A percentile compares a stretch with the other conserved stretches of the same genome.
These are phyloP conservation scores for Phytomonas sp. DNA, from an alignment of 208 protist species.

Conservation along the genomic window DNA sequence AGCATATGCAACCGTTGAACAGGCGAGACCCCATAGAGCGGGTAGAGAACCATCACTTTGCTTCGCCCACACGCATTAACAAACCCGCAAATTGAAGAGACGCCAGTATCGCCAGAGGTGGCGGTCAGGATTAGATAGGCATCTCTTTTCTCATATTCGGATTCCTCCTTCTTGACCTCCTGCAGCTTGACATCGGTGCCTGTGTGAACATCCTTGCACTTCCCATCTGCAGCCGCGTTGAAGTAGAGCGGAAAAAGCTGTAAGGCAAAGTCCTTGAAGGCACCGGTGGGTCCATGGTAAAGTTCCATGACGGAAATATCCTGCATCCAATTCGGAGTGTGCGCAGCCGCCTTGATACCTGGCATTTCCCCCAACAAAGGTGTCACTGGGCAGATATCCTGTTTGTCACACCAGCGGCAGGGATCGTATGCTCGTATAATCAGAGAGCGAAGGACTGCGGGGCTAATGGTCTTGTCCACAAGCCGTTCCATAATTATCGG, in stretches of 20 bases:
- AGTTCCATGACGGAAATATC: slow-evolving; percentile 67
- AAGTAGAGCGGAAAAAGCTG: slow-evolving; percentile 88
- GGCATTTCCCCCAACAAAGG: slow-evolving; percentile 15
- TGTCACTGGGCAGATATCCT: slow-evolving; percentile 60
- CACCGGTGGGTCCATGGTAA: slow-evolving; percentile 84
- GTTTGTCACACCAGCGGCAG: slow-evolving; percentile 42
- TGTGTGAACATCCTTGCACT: slow-evolving; percentile 12
- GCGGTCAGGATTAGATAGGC: slow-evolving; percentile 79
- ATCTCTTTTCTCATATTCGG: background rate
- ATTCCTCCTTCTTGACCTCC: background rate
- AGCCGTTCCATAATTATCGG: slow-evolving; percentile 73
- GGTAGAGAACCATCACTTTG: slow-evolving; percentile 86
- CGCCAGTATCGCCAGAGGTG: slow-evolving; percentile 87
- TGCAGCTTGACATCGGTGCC: slow-evolving; percentile 13
- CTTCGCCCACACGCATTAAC: slow-evolving; percentile 47
- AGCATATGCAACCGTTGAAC: slow-evolving; percentile 88
- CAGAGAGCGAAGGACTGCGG: slow-evolving; percentile 36
- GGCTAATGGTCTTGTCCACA: slow-evolving; percentile 46
- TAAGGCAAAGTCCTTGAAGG: slow-evolving; percentile 89
- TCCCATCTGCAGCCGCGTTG: slow-evolving; percentile 22
- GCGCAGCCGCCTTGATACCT: background rate
- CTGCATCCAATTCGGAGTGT: slow-evolving; percentile 16
- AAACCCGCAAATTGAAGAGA: slow-evolving; percentile 83
- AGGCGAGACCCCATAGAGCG: slow-evolving; percentile 66
- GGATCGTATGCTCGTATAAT: slow-evolving; percentile 64